Percentiles rank a stretch among this genome's conserved stretches.
These are phyloP conservation scores for Mortierella sp. DNA, from an alignment of 371 early-diverging fungal genomes.

Conservation along the genomic window DNA sequence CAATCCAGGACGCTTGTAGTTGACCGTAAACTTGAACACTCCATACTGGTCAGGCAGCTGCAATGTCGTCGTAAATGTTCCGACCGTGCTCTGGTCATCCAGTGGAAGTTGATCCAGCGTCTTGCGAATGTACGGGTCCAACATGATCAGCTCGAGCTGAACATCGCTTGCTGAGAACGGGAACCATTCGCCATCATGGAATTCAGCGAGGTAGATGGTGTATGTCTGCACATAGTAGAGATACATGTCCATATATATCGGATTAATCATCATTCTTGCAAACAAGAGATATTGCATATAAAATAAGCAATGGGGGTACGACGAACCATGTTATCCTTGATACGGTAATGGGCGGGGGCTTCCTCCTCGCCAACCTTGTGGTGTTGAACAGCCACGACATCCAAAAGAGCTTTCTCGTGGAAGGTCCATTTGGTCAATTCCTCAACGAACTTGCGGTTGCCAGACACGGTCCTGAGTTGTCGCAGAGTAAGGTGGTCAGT, in stretches of 20 bases:
- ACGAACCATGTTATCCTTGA: conserved; percentile 90
- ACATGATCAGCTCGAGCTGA: conserved; percentile 94
- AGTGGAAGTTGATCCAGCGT: conserved; percentile 69
- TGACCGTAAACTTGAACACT: conserved; percentile 93
- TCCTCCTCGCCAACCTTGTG: conserved; percentile 75
- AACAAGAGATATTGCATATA: too few species aligned
- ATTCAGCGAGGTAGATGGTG: conserved; percentile 82
- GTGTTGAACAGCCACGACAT: conserved; percentile 70
- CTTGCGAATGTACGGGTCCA: conserved; percentile 94
- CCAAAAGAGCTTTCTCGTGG: conserved; percentile 92
- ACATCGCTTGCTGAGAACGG: conserved; percentile 81
- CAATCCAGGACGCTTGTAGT: conserved; percentile 88
- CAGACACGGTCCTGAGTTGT: conserved; percentile 57
- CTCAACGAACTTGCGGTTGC: conserved; percentile 78
- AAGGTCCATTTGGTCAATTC: conserved; percentile 91
- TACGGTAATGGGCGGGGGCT: conserved; percentile 82
- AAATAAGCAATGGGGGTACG: not conserved
- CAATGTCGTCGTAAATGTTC: conserved; percentile 65
- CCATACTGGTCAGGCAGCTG: conserved; percentile 95
- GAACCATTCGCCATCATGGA: conserved; percentile 81
- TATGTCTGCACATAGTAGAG: conserved; percentile 68
- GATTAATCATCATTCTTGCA: too few species aligned
- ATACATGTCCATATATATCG: too few species aligned
- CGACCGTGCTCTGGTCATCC: conserved; percentile 25
- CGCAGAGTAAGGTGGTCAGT: not conserved